Conservation (phyloP, 768 basidiomycete species). For the Termitomyces sp. region DNA sequence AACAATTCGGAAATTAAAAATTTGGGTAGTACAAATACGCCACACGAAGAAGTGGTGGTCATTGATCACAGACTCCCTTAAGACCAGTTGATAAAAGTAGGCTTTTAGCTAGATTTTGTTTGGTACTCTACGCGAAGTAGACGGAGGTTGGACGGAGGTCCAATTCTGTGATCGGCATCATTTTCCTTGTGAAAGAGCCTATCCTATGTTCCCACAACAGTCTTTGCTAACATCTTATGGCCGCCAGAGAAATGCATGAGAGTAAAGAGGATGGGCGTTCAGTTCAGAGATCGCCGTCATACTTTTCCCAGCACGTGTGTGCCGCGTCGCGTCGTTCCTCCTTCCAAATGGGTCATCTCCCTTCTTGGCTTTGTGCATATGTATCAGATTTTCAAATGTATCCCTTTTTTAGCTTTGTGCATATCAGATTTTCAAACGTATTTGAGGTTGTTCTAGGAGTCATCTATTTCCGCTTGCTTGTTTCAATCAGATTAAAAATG, state of each 20-base stretch:
- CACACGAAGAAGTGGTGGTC: neutral
- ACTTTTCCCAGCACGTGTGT: slow-evolving; percentile 4
- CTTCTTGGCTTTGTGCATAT: neutral
- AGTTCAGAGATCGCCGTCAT: no score
- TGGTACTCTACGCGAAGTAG: neutral
- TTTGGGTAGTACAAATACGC: neutral
- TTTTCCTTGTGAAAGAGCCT: neutral
- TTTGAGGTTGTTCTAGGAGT: neutral
- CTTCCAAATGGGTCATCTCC: neutral
- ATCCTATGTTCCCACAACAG: neutral
- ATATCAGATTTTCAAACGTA: no score
- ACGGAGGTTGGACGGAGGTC: neutral
- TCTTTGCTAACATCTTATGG: no score
- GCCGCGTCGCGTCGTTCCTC: neutral
- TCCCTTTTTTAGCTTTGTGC: no score
- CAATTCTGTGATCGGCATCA: neutral
- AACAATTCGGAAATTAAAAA: neutral
- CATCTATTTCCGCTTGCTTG: neutral
- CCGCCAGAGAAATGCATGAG: no score
- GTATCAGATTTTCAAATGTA: no score
- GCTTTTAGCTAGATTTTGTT: neutral
- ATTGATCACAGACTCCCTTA: neutral
- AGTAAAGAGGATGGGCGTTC: no score
- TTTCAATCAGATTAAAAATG: neutral
- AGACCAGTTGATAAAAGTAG: neutral